These are phyloP conservation scores for Pleodorina starrii DNA, from an alignment of 139 green algal species.

Conservation along the genomic window DNA sequence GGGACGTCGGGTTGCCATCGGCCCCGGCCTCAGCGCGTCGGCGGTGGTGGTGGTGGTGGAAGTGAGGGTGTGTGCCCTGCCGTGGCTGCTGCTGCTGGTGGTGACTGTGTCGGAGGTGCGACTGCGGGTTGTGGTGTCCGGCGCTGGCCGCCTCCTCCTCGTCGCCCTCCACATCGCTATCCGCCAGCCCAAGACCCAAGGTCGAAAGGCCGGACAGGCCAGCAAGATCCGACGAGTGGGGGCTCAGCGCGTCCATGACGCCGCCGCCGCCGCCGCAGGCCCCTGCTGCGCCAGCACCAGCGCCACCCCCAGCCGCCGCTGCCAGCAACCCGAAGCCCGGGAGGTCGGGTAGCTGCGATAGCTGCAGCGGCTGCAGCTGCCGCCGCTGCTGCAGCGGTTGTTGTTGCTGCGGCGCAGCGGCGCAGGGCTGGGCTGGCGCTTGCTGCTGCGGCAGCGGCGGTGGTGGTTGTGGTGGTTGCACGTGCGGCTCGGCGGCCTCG, in stretches of 20 bases:
- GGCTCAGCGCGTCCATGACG: not conserved
- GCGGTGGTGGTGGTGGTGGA: no score
- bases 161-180: slow-evolving; percentile 5
- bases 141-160: slow-evolving; percentile 10
- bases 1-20: no score
- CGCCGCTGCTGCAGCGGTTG: not conserved
- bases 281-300: no score
- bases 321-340: not conserved
- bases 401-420: not conserved
- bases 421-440: no score
- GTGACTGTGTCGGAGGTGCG: not conserved
- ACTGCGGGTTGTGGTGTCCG: no score
- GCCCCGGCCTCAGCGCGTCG: no score
- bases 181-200: slow-evolving; percentile 21
- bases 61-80: not conserved
- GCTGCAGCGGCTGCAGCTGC: slow-evolving; percentile 1
- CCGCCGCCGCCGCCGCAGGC: not conserved
- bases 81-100: not conserved
- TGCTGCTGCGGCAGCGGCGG: no score
- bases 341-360: not conserved
- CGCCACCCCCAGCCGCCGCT: not conserved
- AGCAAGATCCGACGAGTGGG: not conserved
- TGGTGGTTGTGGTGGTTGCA: no score
- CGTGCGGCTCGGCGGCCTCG: no score
- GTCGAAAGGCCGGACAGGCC: slow-evolving; percentile 13